Percentiles rank a stretch among this genome's conserved stretches.
Conservation (phyloP, 2,329 filamentous ascomycete genomes). For the Lachnum nothofagi region DNA sequence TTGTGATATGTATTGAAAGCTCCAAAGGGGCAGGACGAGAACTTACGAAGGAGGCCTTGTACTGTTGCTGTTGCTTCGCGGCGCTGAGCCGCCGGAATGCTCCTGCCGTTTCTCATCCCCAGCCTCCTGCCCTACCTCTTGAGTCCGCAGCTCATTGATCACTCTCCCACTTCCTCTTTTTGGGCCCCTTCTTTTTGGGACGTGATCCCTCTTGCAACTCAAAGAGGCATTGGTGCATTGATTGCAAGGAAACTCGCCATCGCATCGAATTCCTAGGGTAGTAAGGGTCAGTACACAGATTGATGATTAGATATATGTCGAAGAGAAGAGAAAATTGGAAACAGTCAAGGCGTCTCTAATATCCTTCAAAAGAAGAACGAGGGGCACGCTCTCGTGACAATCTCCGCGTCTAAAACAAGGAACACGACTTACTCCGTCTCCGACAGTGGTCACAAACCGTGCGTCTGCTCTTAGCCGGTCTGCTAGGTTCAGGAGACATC, state of each 20-base stretch:
- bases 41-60: constrained; percentile 24
- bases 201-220: constrained; percentile 59
- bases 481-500: constrained; percentile 27
- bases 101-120: constrained; percentile 39
- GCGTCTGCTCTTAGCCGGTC: constrained; percentile 25
- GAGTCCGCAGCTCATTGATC: constrained; percentile 54
- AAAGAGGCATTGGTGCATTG: constrained; percentile 55
- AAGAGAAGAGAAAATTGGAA: constrained; percentile 6
- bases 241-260: constrained; percentile 50
- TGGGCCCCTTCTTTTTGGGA: constrained; percentile 59
- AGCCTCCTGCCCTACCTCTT: constrained; percentile 40
- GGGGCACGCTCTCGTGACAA: background rate
- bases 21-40: background rate
- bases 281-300: constrained; percentile 10
- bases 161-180: constrained; percentile 59
- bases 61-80: constrained; percentile 20
- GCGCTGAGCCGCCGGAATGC: constrained; percentile 26
- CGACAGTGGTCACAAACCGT: constrained; percentile 45
- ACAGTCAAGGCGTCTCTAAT: constrained; percentile 4
- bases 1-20: background rate
- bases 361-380: background rate
- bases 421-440: constrained; percentile 36
- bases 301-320: background rate
- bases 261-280: constrained; percentile 40
- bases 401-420: background rate